Evolutionary conservation across 2,329 filamentous ascomycete species (phyloP), one percentile per base, ranked within the genome.

Genomic region (Hysterium pulicare): DNA sequence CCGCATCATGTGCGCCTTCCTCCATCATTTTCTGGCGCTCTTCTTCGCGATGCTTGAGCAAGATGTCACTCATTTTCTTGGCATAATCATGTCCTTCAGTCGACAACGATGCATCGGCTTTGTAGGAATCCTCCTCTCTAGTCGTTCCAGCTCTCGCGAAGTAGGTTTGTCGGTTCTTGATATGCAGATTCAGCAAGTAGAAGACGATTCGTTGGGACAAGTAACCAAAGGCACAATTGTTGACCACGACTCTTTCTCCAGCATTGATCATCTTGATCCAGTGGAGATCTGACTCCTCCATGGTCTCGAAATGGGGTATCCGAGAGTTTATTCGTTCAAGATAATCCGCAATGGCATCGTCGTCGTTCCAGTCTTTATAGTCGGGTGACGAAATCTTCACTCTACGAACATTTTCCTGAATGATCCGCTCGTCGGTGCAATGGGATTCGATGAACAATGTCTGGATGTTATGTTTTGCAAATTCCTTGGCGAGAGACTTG

Each of bases 251-350:
- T 53, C 89, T 83, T 61, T 91, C 83, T 33, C 93, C 93, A 6
- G 93, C 93, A 55, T 98, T 98, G 64, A 97, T 95, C 91, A 98
- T 96, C 73, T 95, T 96, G 71, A 98, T 91, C 71, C 91, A 98
- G 65, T 97, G 95, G 49, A 98, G 77, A 53, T 97, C 90, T 22
- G 79, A 77, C 66, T 98, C 93, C 57, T 90, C 80, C 90, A 98
- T 97, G 1, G 89, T 95, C 71, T 98, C 90, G 56, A 95, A 98
- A 45, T 91, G 84, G 16, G 93, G 93, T 46, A 98, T 98, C 54
- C 93, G 88, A 55, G 87, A 84, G 49, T 89, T 84, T 61, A 98
- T 97, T 38, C 93, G 84, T 49, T 83, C 81, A 30, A 98, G 79
- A 60, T 98, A 98, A 57, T 96, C 82, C 59, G 87, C 84, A 22